These are phyloP conservation scores for Alnus glutinosa DNA, from an alignment of 306 rosid species.

Conservation along the genomic window DNA sequence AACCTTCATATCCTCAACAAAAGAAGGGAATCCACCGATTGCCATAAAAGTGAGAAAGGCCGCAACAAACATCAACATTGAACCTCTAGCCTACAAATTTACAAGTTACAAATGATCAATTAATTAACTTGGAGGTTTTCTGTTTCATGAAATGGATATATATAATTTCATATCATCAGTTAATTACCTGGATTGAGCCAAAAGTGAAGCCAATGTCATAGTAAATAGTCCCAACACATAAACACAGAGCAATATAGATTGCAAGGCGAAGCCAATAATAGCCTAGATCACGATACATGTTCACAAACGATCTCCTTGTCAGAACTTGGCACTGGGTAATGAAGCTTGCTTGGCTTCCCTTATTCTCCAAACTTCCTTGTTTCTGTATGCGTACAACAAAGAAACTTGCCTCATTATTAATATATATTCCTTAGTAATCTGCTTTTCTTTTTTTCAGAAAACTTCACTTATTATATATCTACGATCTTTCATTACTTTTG, in stretches of 20 bases:
- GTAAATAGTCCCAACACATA: conserved; percentile 42
- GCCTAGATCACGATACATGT: conserved; percentile 53
- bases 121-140: neutral
- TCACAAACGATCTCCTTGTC: conserved; percentile 46
- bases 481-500: no score
- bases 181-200: conserved; percentile 46
- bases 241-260: conserved; percentile 39
- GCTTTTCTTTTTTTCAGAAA: no score
- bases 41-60: conserved; percentile 72
- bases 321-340: conserved; percentile 37
- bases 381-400: conserved; percentile 6
- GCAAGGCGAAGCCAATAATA: conserved; percentile 59
- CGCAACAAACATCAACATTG: conserved; percentile 59
- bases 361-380: conserved; percentile 21
- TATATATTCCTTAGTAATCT: no score
- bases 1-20: conserved; percentile 81
- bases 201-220: conserved; percentile 32
- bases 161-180: neutral
- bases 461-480: no score
- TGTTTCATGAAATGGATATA: neutral
- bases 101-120: neutral
- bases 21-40: conserved; percentile 77
- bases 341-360: conserved; percentile 43
- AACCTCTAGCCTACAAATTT: conserved; percentile 56
- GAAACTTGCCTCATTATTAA: neutral